Conservation (phyloP, 129 eudicot genomes). For the Flaveria sonorensis region DNA sequence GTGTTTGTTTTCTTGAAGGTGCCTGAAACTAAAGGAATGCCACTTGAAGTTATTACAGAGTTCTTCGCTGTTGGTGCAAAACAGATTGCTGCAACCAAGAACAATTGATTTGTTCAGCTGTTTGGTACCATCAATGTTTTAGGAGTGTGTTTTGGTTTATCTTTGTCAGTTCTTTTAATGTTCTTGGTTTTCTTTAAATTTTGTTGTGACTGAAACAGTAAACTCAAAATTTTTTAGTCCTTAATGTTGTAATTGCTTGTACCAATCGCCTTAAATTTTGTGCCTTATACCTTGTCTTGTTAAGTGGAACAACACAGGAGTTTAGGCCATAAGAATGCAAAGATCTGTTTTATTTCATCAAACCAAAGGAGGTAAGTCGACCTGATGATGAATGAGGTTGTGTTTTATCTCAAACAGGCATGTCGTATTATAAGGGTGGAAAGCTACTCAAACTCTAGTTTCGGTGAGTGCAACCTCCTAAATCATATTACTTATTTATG, state of each 20-base stretch:
- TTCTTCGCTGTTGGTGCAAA: constrained; percentile 93
- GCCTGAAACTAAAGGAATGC: constrained; percentile 98
- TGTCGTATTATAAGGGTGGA: not conserved
- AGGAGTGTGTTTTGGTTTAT: constrained; percentile 22
- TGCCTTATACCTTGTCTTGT: constrained; percentile 24
- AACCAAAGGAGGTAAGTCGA: not conserved
- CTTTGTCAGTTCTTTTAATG: constrained; percentile 14
- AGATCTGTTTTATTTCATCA: not conserved
- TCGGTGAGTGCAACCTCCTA: not conserved
- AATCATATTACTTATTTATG: not conserved
- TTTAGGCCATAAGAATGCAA: constrained; percentile 18
- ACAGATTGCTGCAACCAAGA: constrained; percentile 47
- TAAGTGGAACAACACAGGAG: constrained; percentile 4
- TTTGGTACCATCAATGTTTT: constrained; percentile 9
- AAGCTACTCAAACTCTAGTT: not conserved
- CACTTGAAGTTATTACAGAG: constrained; percentile 92
- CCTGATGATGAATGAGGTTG: not conserved
- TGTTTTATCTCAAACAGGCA: not conserved
- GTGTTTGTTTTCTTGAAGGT: constrained; percentile 83
- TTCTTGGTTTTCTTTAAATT: constrained; percentile 35
- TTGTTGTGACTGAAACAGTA: constrained; percentile 37
- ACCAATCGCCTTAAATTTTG: constrained; percentile 21
- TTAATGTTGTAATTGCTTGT: constrained; percentile 31
- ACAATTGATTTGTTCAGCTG: constrained; percentile 29
- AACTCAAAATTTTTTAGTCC: constrained; percentile 16